Evolutionary conservation across 2,329 filamentous ascomycete genomes (phyloP), one percentile per base, ranked within the genome.

Genomic region (Claviceps sorghi): DNA sequence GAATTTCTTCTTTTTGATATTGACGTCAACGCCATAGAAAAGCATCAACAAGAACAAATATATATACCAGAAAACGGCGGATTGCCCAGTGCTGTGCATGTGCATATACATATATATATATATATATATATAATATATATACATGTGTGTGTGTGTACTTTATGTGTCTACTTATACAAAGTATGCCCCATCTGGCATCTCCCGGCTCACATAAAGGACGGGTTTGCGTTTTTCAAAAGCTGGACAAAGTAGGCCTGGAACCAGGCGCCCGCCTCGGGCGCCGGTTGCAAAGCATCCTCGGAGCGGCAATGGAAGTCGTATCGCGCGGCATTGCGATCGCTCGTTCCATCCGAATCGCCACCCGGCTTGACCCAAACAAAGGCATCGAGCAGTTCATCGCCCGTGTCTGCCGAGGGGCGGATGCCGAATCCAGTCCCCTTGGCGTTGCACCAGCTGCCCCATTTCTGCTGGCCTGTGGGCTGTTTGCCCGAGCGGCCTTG

Each of bases 351-450:
- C 45, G 69, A 85, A 62, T 77, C 75, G 55, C 75, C 74, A 57
- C 82, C 82, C 4, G 82, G 82, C 74, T 85, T 86, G 58, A 84
- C 70, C 82, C 82, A 85, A 53, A 84, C 82, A 57, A 85, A 82
- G 42, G 82, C 80, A 63, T 86, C 83, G 36, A 76, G 70, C 19
- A 82, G 68, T 1, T 66, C 61, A 56, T 80, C 73, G 15, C 77
- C 78, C 9, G 82, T 85, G 61, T 78, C 69, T n/a, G 79, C 72
- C 3, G 76, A 77, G 1, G 81, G 80, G n/a, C 79, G 75, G n/a
- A 67, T 65, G 54, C 82, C 83, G 55, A 84, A 84, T 8, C 82
- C 82, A 50, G 80, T 78, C 34, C 75, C 77, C 34, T 69, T 74
- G 55, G 79, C 72, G 59, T 84, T 85, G 70, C 82, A 85, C 82